Conservation (phyloP, 148 eudicot species). For the Camellia granthamiana region DNA sequence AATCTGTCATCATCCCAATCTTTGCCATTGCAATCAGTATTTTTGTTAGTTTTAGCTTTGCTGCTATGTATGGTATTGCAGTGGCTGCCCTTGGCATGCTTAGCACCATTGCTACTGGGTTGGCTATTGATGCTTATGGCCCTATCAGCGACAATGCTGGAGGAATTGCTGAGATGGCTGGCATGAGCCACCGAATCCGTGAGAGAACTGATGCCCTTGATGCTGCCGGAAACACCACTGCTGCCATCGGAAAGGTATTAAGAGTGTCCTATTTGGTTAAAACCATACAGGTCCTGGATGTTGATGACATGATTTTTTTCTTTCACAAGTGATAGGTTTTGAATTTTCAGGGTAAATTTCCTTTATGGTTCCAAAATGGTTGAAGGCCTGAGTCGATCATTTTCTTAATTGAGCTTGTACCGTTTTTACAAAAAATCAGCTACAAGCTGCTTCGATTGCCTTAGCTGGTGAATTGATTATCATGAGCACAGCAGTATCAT, state of each 20-base stretch:
- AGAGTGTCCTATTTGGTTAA: background rate
- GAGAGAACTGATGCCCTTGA: constrained; percentile 66
- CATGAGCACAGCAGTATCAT: background rate
- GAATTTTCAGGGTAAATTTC: background rate
- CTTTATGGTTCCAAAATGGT: background rate
- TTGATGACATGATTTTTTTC: background rate
- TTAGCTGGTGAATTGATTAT: background rate
- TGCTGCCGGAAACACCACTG: constrained; percentile 64
- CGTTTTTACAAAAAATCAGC: background rate
- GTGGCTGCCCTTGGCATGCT: constrained; percentile 58
- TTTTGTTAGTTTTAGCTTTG: constrained; percentile 47
- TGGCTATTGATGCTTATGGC: constrained; percentile 62
- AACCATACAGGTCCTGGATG: background rate
- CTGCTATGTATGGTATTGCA: constrained; percentile 51
- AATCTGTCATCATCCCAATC: constrained; percentile 55
- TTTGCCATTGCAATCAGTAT: constrained; percentile 47
- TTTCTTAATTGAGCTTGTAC: background rate
- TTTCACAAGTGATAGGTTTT: background rate
- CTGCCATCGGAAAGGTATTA: constrained; percentile 63
- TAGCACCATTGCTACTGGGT: constrained; percentile 58
- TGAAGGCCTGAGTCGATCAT: background rate
- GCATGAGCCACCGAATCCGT: constrained; percentile 55
- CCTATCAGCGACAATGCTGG: constrained; percentile 65
- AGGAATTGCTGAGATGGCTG: constrained; percentile 67
- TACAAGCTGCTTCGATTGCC: background rate